phyloP scores from a whole-genome alignment of 2,329 filamentous ascomycete genomes.

The Alternaria atra region DNA sequence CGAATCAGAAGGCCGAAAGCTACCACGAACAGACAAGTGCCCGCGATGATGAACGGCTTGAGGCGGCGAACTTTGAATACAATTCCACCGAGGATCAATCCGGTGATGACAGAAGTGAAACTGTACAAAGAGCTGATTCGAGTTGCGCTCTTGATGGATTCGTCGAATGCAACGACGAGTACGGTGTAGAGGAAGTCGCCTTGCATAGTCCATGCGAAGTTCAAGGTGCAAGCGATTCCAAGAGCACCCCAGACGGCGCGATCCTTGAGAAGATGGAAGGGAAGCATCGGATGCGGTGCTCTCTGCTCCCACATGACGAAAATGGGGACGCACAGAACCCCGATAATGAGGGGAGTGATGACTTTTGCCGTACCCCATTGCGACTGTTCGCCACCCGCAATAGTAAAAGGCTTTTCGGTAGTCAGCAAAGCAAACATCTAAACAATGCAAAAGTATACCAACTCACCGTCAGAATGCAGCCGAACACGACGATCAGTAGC shows the following conservation, averaged over 20 bases:
- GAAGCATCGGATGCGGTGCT: conserved; percentile 64
- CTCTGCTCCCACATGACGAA: conserved; percentile 66
- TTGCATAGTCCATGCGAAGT: conserved; percentile 65
- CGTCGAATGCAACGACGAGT: conserved; percentile 68
- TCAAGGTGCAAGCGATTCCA: conserved; percentile 55
- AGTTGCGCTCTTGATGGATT: conserved; percentile 64
- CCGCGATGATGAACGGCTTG: conserved; percentile 69
- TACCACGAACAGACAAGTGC: conserved; percentile 68
- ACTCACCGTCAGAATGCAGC: conserved; percentile 54
- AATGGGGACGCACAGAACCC: conserved; percentile 58
- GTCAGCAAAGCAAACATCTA: neutral
- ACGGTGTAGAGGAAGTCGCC: conserved; percentile 71
- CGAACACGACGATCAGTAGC: conserved; percentile 58
- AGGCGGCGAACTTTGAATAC: conserved; percentile 65
- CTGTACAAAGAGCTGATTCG: conserved; percentile 69
- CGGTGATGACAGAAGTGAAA: conserved; percentile 66
- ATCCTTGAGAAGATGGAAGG: conserved; percentile 69
- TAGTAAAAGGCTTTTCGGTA: conserved; percentile 56
- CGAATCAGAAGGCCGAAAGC: conserved; percentile 71
- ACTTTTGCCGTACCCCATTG: conserved; percentile 63
- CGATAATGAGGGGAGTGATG: conserved; percentile 62
- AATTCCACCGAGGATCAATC: conserved; percentile 64
- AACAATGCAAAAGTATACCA: neutral
- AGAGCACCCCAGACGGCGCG: conserved; percentile 71
- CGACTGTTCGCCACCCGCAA: conserved; percentile 59